These are phyloP conservation scores for Didymella lethalis DNA, from an alignment of 2,329 filamentous ascomycete genomes.

Conservation along the genomic window DNA sequence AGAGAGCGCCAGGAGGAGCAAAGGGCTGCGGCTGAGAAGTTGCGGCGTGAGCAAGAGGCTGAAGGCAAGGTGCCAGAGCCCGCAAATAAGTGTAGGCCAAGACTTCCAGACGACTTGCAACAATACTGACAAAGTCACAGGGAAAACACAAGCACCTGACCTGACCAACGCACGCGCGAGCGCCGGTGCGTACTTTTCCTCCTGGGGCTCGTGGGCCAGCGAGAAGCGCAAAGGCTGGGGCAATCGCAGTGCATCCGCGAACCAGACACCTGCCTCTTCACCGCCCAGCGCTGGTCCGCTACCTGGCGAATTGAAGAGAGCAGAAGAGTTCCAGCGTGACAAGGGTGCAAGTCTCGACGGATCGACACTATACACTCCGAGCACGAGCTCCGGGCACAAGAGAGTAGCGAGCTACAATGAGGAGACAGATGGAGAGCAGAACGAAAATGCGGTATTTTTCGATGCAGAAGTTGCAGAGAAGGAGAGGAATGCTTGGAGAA, in stretches of 20 bases:
- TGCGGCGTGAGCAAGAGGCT: slow-evolving; percentile 27
- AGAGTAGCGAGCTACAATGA: slow-evolving; percentile 18
- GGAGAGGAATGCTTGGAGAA: slow-evolving; percentile 17
- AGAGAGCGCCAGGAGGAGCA: slow-evolving; percentile 68
- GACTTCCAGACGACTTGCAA: no score
- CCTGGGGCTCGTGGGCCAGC: slow-evolving; percentile 71
- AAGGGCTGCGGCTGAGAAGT: slow-evolving; percentile 49
- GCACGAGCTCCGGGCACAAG: slow-evolving; percentile 5
- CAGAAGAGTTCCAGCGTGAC: slow-evolving; percentile 39
- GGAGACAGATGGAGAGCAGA: slow-evolving; percentile 14
- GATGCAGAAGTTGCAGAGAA: slow-evolving; percentile 17
- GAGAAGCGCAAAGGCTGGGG: slow-evolving; percentile 70
- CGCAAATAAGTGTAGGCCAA: slow-evolving; percentile 34
- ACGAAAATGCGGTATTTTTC: slow-evolving; percentile 11
- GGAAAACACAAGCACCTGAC: slow-evolving; percentile 55
- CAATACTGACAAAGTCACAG: slow-evolving; percentile 19
- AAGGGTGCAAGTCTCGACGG: slow-evolving; percentile 26
- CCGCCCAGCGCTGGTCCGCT: slow-evolving; percentile 27
- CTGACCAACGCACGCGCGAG: slow-evolving; percentile 52
- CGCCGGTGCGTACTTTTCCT: slow-evolving; percentile 69
- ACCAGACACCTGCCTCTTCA: slow-evolving; percentile 32
- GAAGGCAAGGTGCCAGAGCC: slow-evolving; percentile 27
- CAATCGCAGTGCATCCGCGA: slow-evolving; percentile 21
- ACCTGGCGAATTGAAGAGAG: slow-evolving; percentile 37
- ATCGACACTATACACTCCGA: slow-evolving; percentile 8